phyloP scores from a whole-genome alignment of 306 rosid species.

The Cicer judaicum region DNA sequence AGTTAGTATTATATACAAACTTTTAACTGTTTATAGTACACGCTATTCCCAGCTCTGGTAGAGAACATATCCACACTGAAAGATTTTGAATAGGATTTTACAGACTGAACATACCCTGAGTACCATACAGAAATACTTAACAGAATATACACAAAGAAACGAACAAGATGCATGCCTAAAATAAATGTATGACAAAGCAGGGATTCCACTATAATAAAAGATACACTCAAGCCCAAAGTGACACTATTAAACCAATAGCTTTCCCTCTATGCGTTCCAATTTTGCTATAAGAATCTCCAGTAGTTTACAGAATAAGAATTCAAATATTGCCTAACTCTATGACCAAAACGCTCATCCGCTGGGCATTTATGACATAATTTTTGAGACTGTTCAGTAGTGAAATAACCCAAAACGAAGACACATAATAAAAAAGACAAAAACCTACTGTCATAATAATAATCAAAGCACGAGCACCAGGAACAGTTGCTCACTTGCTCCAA shows the following conservation, averaged over 20 bases:
- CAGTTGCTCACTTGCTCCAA: slow-evolving; percentile 27
- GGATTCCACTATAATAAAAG: slow-evolving; percentile 29
- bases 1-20: slow-evolving; percentile 12
- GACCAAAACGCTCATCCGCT: neutral
- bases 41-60: too few species aligned
- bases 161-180: slow-evolving; percentile 26
- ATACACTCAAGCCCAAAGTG: slow-evolving; percentile 17
- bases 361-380: slow-evolving; percentile 2
- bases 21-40: slow-evolving; percentile 25
- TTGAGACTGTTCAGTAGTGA: slow-evolving; percentile 10
- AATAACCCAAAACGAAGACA: slow-evolving; percentile 29
- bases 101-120: slow-evolving; percentile 19
- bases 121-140: slow-evolving; percentile 26
- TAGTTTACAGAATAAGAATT: neutral
- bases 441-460: slow-evolving; percentile 32
- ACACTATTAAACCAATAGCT: slow-evolving; percentile 7
- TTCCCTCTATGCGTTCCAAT: neutral
- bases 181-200: slow-evolving; percentile 7
- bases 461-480: slow-evolving; percentile 19
- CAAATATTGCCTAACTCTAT: neutral
- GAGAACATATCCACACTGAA: slow-evolving; percentile 9
- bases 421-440: slow-evolving; percentile 21
- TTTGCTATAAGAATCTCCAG: slow-evolving; percentile 10
- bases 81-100: neutral
- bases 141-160: slow-evolving; percentile 32